Evolutionary conservation across 257 asterid species (phyloP).

Genomic region (Perilla frutescens): DNA sequence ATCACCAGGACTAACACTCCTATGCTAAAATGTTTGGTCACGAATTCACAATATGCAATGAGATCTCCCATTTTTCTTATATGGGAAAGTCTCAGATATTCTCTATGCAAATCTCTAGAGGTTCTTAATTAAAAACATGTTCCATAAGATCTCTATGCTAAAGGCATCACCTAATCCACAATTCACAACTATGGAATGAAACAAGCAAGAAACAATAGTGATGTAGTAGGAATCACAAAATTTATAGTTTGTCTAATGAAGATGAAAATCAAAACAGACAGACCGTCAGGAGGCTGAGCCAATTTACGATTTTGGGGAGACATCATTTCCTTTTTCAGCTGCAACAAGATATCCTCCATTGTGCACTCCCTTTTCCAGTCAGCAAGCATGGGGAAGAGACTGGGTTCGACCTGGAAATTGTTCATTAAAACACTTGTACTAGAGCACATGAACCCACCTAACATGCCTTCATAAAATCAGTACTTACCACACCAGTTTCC

Average conservation of each 20-base stretch:
- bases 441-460: neutral
- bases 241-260: slow-evolving; percentile 5
- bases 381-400: slow-evolving; percentile 75
- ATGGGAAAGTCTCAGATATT: neutral
- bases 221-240: neutral
- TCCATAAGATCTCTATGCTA: too few species aligned
- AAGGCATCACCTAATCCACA: too few species aligned
- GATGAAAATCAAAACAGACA: slow-evolving; percentile 23
- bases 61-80: slow-evolving; percentile 9
- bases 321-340: slow-evolving; percentile 79
- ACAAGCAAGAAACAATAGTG: neutral
- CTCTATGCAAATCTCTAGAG: neutral
- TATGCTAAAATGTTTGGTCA: neutral
- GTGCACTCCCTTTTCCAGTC: slow-evolving; percentile 80
- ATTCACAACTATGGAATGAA: neutral
- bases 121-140: neutral
- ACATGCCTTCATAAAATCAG: neutral
- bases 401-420: slow-evolving; percentile 68
- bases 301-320: slow-evolving; percentile 82
- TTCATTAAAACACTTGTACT: slow-evolving; percentile 12
- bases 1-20: neutral
- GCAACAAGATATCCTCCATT: slow-evolving; percentile 85
- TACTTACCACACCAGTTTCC: slow-evolving; percentile 73
- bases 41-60: neutral
- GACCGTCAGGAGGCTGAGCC: slow-evolving; percentile 80